These are phyloP conservation scores for Syzygium grande DNA, from an alignment of 345 rosid species.

Conservation along the genomic window DNA sequence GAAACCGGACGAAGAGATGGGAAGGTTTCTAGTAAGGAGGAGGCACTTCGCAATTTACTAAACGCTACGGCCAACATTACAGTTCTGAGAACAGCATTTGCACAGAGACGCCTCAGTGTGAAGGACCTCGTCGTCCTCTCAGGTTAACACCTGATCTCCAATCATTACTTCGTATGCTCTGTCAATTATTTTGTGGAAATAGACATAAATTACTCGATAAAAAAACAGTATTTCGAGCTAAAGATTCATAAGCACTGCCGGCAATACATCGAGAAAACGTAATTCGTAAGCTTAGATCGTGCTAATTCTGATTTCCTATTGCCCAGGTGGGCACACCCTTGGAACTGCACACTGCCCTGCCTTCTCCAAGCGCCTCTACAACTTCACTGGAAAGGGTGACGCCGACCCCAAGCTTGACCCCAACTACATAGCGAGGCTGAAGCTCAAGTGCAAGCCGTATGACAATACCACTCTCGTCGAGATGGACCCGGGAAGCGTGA, in stretches of 20 bases:
- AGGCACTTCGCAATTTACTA: conserved; percentile 15
- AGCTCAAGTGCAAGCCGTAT: conserved; percentile 27
- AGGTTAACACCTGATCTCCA: conserved; percentile 16
- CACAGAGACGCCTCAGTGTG: conserved; percentile 25
- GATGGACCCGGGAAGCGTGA: conserved; percentile 67
- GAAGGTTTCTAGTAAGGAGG: conserved; percentile 17
- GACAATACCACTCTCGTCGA: conserved; percentile 41
- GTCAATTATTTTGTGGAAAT: background rate
- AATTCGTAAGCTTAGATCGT: background rate
- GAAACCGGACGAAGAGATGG: conserved; percentile 69
- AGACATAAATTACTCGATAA: background rate
- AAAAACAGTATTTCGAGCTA: background rate
- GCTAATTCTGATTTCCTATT: background rate
- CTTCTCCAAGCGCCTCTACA: conserved; percentile 41
- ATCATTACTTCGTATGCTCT: background rate
- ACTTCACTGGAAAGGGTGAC: conserved; percentile 58
- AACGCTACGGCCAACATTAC: conserved; percentile 28
- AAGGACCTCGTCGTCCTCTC: conserved; percentile 52
- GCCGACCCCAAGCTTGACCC: conserved; percentile 43
- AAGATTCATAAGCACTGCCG: background rate
- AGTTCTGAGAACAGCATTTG: conserved; percentile 18
- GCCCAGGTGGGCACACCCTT: background rate
- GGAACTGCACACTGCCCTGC: conserved; percentile 54
- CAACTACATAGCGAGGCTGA: conserved; percentile 15
- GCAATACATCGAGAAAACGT: background rate